Base-by-base conservation (phyloP, 768 basidiomycete genomes). In the Suillus hirtellus region DNA sequence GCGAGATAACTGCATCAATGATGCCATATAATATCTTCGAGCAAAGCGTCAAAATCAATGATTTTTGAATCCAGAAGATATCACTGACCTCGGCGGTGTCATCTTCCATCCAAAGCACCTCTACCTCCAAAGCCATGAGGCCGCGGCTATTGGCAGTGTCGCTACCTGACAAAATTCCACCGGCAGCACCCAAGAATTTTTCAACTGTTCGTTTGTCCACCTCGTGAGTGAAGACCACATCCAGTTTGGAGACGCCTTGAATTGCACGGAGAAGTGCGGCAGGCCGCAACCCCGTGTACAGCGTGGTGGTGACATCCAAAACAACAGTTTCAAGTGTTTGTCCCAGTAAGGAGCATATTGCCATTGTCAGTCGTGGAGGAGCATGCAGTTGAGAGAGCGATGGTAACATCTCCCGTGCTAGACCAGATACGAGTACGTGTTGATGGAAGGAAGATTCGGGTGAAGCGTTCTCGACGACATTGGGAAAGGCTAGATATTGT, bases 171-270 rank as follows among this genome's bases (percentile, higher is more conserved):
- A 74, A 34, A 55, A 69, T 68, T 40, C 61, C 65, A 17, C 73
- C 73, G 19, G 71, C 69, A 0, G 68, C 63, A 0, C 66, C 71
- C 27, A 74, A 70, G 43, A 74, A 74, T 38, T 74, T 74, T 46
- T 76, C 73, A 11, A 71, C 73, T 0, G 75, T 74, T 55, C 73
- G 61, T 67, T 71, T 74, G 56, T 74, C 73, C n/a, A 74, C 73
- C 27, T 72, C 75, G n/a, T 73, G 64, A 3, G 63, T 67, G 47
- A 74, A 74, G 46, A 75, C 43, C 42, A 74, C 59, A 35, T 70
- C 70, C 75, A 74, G 67, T 27, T 75, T 66, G 15, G 66, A 68
- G 24, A 75, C 72, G 2, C 75, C 75, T 5, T 63, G 64, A 1
- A 75, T 58, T 10, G 70, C 65, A 46, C 73, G 73, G 31, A 75